Conservation (phyloP, 2,329 filamentous ascomycete species). For the Graphilbum fragrans region DNA sequence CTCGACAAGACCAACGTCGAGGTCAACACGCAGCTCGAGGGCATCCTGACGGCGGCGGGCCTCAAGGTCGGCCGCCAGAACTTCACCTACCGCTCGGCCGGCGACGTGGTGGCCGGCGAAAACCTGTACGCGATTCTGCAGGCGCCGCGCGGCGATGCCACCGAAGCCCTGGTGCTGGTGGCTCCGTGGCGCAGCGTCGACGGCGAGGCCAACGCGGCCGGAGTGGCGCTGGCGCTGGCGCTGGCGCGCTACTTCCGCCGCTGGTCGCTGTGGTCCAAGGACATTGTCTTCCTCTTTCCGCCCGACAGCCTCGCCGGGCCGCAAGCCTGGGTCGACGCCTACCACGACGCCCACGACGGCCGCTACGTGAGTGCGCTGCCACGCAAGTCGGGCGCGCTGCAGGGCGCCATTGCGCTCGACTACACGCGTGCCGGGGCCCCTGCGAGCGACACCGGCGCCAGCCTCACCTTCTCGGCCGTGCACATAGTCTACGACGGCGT, state of each 20-base stretch:
- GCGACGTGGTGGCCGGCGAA: slow-evolving; percentile 63
- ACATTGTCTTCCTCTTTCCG: slow-evolving; percentile 85
- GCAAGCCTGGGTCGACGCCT: slow-evolving; percentile 95
- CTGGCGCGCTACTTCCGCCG: slow-evolving; percentile 90
- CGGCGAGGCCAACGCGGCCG: slow-evolving; percentile 69
- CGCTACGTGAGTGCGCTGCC: slow-evolving; percentile 61
- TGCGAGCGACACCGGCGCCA: not conserved
- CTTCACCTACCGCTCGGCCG: slow-evolving; percentile 70
- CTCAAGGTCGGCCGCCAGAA: slow-evolving; percentile 81
- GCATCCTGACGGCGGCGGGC: slow-evolving; percentile 65
- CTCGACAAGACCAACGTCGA: slow-evolving; percentile 40
- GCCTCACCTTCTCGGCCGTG: slow-evolving; percentile 65
- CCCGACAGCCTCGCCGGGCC: slow-evolving; percentile 82
- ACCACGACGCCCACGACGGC: slow-evolving; percentile 78
- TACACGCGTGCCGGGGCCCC: slow-evolving; percentile 52
- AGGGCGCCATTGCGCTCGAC: slow-evolving; percentile 88
- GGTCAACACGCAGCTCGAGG: slow-evolving; percentile 60
- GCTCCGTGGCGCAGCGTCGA: slow-evolving; percentile 80
- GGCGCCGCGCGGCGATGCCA: slow-evolving; percentile 88
- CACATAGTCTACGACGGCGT: slow-evolving; percentile 92
- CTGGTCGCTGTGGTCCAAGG: slow-evolving; percentile 98
- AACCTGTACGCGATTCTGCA: slow-evolving; percentile 92
- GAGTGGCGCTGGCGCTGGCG: slow-evolving; percentile 74
- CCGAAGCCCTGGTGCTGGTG: slow-evolving; percentile 88
- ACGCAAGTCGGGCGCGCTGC: slow-evolving; percentile 84